Base-by-base conservation (phyloP, 1,284 basidiomycete species). In the Cutaneotrichosporon spelunceum region DNA sequence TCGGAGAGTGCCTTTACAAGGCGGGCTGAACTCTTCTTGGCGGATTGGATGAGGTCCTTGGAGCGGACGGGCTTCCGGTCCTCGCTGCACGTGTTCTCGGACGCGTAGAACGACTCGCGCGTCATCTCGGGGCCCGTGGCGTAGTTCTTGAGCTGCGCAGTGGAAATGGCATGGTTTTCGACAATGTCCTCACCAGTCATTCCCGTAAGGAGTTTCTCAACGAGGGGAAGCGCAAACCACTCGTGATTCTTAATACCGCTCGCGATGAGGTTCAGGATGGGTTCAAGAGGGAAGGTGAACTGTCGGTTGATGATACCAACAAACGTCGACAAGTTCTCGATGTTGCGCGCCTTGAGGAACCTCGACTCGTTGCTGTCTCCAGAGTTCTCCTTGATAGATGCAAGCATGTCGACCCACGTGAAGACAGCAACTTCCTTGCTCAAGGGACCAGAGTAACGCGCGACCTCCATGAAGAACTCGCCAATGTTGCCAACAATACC, bases 401-500 rank as follows among this genome's bases (percentile, higher is more conserved):
- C 87, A 60, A 97, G 82, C 0, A 91, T 89, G 67, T 97, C 93
- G 62, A 99, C 81, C 63, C 97, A 84, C 58, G 91, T 84, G 73
- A 89, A 99, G 7, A 92, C 86, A 23, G 98, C 84, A 14, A 97
- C 90, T 73, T 99, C 96, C 73, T 93, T 95, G 27, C 91, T 91
- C 83, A 99, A 88, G 65, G 87, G 87, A 2, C 90, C 93, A 64
- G 94, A 85, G 79, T 91, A 96, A 72, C 90, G 85, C 67, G 93
- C 83, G n/a, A 89, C 88, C 68, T 93, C 91, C 42, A 98, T 90
- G 59, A 99, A 88, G 33, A 93, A 91, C 50, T 85, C 84, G 19
- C 92, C 92, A 64, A 99, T 82, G 76, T 98, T 99, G 72, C 96
- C 91, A 63, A 99, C 82, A 75, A 98, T 99, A 70, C 96, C 91